Evolutionary conservation across 371 early-diverging fungal genomes (phyloP).

Genomic region (Apophysomyces trapeziformis): DNA sequence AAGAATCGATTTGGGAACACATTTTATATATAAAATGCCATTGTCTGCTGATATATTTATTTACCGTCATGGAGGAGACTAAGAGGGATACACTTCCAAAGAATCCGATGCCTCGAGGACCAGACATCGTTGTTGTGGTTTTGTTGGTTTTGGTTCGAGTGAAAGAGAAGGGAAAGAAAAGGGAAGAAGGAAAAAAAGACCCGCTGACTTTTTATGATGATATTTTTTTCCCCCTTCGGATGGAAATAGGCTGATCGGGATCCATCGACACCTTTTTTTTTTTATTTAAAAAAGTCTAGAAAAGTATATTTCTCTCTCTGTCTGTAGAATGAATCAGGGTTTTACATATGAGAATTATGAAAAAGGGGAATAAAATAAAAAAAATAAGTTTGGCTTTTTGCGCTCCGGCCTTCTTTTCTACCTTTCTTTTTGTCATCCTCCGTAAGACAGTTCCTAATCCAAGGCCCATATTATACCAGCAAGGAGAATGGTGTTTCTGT

Average conservation of each 20-base stretch:
- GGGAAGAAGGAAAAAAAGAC: not conserved
- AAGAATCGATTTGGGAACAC: too few species aligned
- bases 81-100: conserved; percentile 43
- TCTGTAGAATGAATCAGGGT: too few species aligned
- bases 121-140: not conserved
- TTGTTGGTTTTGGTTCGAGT: too few species aligned
- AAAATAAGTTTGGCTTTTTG: not conserved
- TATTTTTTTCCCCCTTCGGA: not conserved
- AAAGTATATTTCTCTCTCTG: too few species aligned
- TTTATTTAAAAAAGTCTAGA: not conserved
- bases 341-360: too few species aligned
- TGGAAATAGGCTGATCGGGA: conserved; percentile 10
- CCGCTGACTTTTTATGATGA: not conserved
- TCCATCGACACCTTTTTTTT: not conserved
- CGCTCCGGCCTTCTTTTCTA: not conserved
- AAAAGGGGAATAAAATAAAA: not conserved
- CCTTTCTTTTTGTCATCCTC: not conserved
- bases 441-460: not conserved
- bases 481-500: not conserved
- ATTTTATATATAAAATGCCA: conserved; percentile 10
- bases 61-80: conserved; percentile 52
- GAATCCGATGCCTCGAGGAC: conserved; percentile 29
- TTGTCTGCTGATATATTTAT: not conserved
- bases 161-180: conserved; percentile 8
- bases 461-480: not conserved